A percentile compares a stretch with the other conserved stretches of the same genome.
Evolutionary conservation across 108 stramenopile species (phyloP).

Genomic region (Conticribra weissflogii): DNA sequence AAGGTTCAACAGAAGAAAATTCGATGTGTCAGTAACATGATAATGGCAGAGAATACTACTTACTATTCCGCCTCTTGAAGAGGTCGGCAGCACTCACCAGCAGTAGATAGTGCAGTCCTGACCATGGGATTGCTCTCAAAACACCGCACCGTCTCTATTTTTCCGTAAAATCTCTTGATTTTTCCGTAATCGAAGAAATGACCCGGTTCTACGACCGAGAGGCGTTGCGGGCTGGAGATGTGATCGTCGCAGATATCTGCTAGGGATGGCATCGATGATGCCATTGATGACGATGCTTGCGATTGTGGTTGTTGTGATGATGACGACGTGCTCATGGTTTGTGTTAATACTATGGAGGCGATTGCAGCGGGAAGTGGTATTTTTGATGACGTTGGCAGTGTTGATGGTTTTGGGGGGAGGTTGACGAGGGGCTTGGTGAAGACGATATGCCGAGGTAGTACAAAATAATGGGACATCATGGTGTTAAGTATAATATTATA

Average conservation of each 20-base stretch:
- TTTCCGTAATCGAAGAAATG: constrained; percentile 62
- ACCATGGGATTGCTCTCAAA: constrained; percentile 77
- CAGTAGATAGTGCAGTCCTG: constrained; percentile 44
- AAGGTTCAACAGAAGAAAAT: too few relatives aligned
- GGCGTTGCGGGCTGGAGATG: constrained; percentile 47
- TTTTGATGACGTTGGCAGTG: too few relatives aligned
- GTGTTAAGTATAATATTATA: too few relatives aligned
- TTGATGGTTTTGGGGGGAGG: too few relatives aligned
- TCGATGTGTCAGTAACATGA: too few relatives aligned
- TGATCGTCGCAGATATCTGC: constrained; percentile 73
- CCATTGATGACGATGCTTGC: background rate
- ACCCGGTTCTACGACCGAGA: constrained; percentile 59
- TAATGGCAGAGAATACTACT: too few relatives aligned
- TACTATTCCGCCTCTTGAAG: too few relatives aligned
- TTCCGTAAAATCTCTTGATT: constrained; percentile 53
- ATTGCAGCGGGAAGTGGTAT: background rate
- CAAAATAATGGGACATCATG: too few relatives aligned
- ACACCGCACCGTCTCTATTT: constrained; percentile 71
- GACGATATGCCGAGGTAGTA: too few relatives aligned
- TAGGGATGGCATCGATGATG: constrained; percentile 34
- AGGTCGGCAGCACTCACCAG: constrained; percentile 29
- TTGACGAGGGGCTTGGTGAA: too few relatives aligned
- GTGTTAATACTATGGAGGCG: background rate
- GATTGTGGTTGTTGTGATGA: background rate
- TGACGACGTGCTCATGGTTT: background rate